A percentile compares a stretch with the other conserved stretches of the same genome.
phyloP scores from a whole-genome alignment of 345 rosid species.

The Anacardium occidentale region DNA sequence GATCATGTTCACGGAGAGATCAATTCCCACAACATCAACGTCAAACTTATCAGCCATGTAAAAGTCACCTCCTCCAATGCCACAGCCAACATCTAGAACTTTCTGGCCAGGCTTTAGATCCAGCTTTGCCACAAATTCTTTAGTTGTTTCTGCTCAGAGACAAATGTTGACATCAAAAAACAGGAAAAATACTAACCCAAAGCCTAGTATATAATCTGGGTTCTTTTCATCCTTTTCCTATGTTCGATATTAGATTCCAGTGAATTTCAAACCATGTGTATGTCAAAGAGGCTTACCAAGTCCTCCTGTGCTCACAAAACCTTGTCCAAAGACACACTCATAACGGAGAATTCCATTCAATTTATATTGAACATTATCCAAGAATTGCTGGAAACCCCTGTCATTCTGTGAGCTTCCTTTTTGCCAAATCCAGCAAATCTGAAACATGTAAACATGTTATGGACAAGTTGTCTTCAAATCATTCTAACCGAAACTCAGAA shows the following conservation, averaged over 20 bases:
- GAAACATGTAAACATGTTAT: conserved; percentile 27
- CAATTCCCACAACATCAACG: conserved; percentile 89
- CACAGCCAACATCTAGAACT: conserved; percentile 97
- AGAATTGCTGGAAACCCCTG: conserved; percentile 88
- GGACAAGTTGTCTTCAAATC: conserved; percentile 18
- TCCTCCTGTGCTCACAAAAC: conserved; percentile 97
- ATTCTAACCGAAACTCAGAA: conserved; percentile 13
- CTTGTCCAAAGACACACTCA: conserved; percentile 90
- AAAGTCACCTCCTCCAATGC: conserved; percentile 99
- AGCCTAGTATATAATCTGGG: no score
- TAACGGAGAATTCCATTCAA: conserved; percentile 79
- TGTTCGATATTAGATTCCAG: background rate
- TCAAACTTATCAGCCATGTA: conserved; percentile 94
- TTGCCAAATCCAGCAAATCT: conserved; percentile 98
- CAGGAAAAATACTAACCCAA: conserved; percentile 1
- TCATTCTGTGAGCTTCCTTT: conserved; percentile 75
- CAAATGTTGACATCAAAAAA: conserved; percentile 8
- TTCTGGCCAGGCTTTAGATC: conserved; percentile 90
- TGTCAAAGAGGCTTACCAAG: conserved; percentile 48
- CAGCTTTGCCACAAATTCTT: conserved; percentile 84
- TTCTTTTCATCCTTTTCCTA: background rate
- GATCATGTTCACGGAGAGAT: conserved; percentile 90
- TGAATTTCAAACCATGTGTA: background rate
- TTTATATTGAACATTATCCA: conserved; percentile 93
- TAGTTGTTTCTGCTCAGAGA: conserved; percentile 75